phyloP scores from a whole-genome alignment of 108 stramenopile species.

The Bacterosira constricta region DNA sequence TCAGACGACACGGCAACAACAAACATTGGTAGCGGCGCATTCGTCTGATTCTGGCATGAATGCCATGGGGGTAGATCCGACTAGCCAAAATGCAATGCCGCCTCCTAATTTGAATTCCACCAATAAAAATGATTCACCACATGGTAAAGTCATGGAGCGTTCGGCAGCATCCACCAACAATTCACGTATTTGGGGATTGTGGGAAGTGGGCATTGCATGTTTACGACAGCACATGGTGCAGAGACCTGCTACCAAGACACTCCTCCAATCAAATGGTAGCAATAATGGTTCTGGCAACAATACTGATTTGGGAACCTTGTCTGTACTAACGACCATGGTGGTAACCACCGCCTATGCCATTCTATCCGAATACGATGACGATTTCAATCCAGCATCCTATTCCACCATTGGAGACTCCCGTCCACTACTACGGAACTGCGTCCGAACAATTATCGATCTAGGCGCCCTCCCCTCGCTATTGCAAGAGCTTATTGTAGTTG shows the following conservation, averaged over 20 bases:
- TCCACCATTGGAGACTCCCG: slow-evolving; percentile 22
- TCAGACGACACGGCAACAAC: background rate
- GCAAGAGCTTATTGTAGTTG: slow-evolving; percentile 36
- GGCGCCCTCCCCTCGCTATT: slow-evolving; percentile 27
- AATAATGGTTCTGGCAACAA: no score
- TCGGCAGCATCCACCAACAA: slow-evolving; percentile 12
- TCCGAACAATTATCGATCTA: slow-evolving; percentile 38
- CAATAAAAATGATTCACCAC: no score
- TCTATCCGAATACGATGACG: slow-evolving; percentile 32
- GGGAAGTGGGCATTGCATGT: slow-evolving; percentile 56
- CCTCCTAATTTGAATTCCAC: no score
- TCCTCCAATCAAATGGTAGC: background rate
- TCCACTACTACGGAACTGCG: slow-evolving; percentile 38
- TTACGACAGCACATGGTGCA: slow-evolving; percentile 36
- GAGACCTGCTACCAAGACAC: background rate
- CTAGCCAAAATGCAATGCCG: background rate
- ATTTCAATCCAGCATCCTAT: slow-evolving; percentile 2
- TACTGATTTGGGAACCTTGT: slow-evolving; percentile 6
- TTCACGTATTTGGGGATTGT: slow-evolving; percentile 40
- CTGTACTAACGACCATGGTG: slow-evolving; percentile 19
- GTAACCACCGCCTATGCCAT: slow-evolving; percentile 35
- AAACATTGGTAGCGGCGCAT: background rate
- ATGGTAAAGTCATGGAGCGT: slow-evolving; percentile 34
- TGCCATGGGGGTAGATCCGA: background rate
- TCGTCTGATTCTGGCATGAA: no score